Percentiles rank a stretch among this genome's conserved stretches.
These are phyloP conservation scores for Leishmania gerbilli DNA, from an alignment of 208 protist genomes.

Conservation along the genomic window DNA sequence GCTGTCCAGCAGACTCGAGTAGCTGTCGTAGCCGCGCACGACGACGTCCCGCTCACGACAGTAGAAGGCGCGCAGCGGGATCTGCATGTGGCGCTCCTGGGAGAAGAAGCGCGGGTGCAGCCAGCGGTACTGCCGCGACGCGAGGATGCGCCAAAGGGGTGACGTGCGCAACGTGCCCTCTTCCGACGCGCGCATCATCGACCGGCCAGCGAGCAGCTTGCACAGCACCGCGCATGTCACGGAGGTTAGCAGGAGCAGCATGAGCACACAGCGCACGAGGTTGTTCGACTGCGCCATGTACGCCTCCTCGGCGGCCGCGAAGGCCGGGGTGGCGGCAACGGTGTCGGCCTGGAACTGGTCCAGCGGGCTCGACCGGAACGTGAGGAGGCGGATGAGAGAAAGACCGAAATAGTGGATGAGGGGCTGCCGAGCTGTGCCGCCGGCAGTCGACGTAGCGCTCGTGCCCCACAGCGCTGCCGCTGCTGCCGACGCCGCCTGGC, in stretches of 20 bases:
- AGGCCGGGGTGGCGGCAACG: neutral
- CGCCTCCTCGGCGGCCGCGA: constrained; percentile 8
- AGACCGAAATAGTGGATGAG: constrained; percentile 22
- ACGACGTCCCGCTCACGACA: constrained; percentile 72
- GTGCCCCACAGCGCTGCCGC: constrained; percentile 4
- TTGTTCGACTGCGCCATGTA: constrained; percentile 25
- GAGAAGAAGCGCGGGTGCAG: constrained; percentile 70
- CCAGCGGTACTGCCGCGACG: constrained; percentile 50
- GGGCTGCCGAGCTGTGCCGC: neutral
- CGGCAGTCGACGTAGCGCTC: neutral
- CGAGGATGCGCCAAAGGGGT: constrained; percentile 65
- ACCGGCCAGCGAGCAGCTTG: constrained; percentile 46
- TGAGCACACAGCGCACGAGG: constrained; percentile 33
- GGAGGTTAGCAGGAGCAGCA: constrained; percentile 33
- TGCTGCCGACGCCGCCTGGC: neutral
- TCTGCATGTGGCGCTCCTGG: constrained; percentile 52
- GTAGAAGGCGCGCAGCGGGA: constrained; percentile 81
- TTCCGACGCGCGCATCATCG: constrained; percentile 27
- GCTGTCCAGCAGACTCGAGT: constrained; percentile 67
- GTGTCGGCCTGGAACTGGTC: neutral
- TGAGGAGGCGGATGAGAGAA: constrained; percentile 24
- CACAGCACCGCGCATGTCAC: constrained; percentile 36
- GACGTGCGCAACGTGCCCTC: constrained; percentile 45
- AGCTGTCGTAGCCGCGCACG: constrained; percentile 73
- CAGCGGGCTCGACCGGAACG: constrained; percentile 20